Percentiles rank a stretch among this genome's conserved stretches.
These are phyloP conservation scores for Fraxinus xanthoxyloides DNA, from an alignment of 305 asterid genomes.

Conservation along the genomic window DNA sequence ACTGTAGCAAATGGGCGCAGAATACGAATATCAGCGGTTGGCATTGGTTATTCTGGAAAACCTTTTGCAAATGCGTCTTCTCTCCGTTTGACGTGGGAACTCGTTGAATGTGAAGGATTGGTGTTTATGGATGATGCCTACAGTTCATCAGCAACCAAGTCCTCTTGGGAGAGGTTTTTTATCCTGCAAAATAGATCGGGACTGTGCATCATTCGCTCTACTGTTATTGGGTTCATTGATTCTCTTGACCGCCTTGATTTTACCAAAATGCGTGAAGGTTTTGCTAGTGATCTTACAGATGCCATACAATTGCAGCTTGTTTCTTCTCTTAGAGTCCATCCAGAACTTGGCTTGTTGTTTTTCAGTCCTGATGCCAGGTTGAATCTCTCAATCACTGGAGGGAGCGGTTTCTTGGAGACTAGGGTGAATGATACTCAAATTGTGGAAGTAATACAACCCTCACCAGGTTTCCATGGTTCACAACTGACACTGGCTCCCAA, in stretches of 20 bases:
- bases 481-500: conserved; percentile 74
- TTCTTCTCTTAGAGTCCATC: conserved; percentile 70
- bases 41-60: conserved; percentile 65
- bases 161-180: conserved; percentile 83
- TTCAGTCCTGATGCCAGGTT: conserved; percentile 63
- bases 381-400: conserved; percentile 79
- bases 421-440: conserved; percentile 60
- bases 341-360: conserved; percentile 68
- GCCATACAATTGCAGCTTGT: conserved; percentile 76
- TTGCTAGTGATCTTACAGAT: conserved; percentile 53
- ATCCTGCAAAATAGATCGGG: conserved; percentile 77
- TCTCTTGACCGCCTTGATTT: conserved; percentile 39
- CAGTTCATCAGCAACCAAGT: conserved; percentile 39
- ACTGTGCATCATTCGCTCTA: conserved; percentile 58
- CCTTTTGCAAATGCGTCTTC: conserved; percentile 88
- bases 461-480: conserved; percentile 48
- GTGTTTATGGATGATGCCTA: conserved; percentile 50
- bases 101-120: conserved; percentile 61
- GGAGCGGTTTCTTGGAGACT: conserved; percentile 69
- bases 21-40: conserved; percentile 76
- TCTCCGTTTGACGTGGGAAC: conserved; percentile 70
- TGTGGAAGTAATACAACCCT: conserved; percentile 48
- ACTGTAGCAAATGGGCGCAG: conserved; percentile 86
- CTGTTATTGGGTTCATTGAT: conserved; percentile 43
- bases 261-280: conserved; percentile 29